Evolutionary conservation across 805 yeast genomes (phyloP), one percentile per base, ranked within the genome.

Genomic region (Candida taoyuanica): DNA sequence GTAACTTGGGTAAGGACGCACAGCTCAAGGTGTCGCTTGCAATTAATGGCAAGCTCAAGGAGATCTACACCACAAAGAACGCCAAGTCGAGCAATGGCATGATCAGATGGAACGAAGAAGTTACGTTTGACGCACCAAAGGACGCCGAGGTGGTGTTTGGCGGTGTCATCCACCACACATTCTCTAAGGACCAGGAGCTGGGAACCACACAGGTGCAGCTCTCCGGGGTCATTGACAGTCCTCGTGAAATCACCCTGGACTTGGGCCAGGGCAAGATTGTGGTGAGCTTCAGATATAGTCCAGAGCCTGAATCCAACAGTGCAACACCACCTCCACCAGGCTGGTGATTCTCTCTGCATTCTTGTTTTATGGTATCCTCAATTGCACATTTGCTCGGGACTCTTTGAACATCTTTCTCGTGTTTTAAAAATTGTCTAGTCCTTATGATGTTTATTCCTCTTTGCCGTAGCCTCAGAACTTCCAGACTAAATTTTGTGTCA

Each of bases 141-240:
- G 81, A 74, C 9, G 79, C 81, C 4, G 70, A 66, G 38, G 52
- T 89, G 29, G 64, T 75, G 3, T 74, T 91, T 52, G 68, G 70
- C 29, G 74, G 85, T 19, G 67, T 76, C 29, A 76, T 79, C 24
- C 83, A 76, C 53, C 93, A 85, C 56, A 72, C 77, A 3, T 71
- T 89, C 49, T 88, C 95, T 27, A 79, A 81, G 53, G 81, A 76
- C 48, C 64, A 67, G 19, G 84, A 76, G 40, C 39, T 87, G 29
- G 95, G 83, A 11, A 68, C 68, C 33, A 78, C 77, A 7, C 66
- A 74, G 27, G 50, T 86, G 21, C 60, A 63, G 11, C 62, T 85
- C 45, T 53, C 62, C 29, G 80, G 80, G 14, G 70, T 63, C n/a
- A 49, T 65, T 31, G 76, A 74, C 46, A 65, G 60, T 23, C 58